Base-by-base conservation (phyloP, 2,329 filamentous ascomycete species). In the Trichoderma sp. region DNA sequence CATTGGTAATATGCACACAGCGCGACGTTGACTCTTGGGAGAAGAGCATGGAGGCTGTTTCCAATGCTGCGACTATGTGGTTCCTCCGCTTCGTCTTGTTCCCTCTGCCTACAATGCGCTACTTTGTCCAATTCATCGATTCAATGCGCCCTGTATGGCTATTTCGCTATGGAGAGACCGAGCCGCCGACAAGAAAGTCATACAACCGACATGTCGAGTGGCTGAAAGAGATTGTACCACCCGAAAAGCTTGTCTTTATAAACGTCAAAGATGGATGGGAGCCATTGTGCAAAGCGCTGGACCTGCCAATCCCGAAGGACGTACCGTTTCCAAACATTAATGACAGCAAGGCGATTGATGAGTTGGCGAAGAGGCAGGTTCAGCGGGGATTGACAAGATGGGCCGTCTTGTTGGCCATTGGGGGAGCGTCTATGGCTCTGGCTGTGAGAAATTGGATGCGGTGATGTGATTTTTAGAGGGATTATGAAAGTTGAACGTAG, bases 81-180 rank as follows among this genome's bases (percentile, higher is more conserved):
- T 75, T 75, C 59, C 73, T 76, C 12, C 73, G 73, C 4, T 70
- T 76, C 30, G 69, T 73, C 12, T 68, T 76, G 6, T 74, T 72
- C 23, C 73, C 68, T 0, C 2, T 76, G 1, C 75, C 75, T 4
- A 72, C 72, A 5, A 61, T 74, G 65, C 59, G 75, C 4, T 72
- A 67, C 47, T 75, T 76, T 26, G 65, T 68, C 2, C 66, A 64
- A 28, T 73, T 73, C 36, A 66, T 66, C 20, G 47, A 57, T 20
- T 20, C 30, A 36, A 66, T 39, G 20, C 15, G 47, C 5, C 30
- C 7, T 11, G 30, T 47, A 11, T 64, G 43, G 4, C 20, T 76
- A 6, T 47, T 72, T 34, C 28, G 55, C 9, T 74, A 68, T 57
- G 72, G 68, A 3, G 70, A 73, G 20, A 64, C 36, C 1, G 64